phyloP scores from a whole-genome alignment of 306 rosid species.

The Senna siamea region DNA sequence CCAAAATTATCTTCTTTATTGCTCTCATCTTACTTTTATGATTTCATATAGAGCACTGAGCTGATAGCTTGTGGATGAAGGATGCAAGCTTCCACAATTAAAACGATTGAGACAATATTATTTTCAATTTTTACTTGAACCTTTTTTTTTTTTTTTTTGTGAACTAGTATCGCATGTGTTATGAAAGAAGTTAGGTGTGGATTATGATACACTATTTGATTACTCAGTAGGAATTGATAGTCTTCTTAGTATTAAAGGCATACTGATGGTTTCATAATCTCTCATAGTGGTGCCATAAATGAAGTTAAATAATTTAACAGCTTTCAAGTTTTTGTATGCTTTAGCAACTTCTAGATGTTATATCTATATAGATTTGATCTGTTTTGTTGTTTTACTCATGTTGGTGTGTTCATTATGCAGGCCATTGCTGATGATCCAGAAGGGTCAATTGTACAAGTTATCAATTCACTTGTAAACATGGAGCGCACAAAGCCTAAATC shows the following conservation, averaged over 20 bases:
- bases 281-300: background rate
- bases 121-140: constrained; percentile 8
- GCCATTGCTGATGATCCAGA: constrained; percentile 76
- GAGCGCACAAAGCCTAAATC: constrained; percentile 80
- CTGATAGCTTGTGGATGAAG: constrained; percentile 2
- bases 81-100: background rate
- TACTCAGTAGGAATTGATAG: background rate
- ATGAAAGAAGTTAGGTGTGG: too few species aligned
- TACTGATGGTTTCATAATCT: constrained; percentile 4
- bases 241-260: constrained; percentile 1
- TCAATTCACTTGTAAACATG: constrained; percentile 72
- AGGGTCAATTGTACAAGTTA: constrained; percentile 58
- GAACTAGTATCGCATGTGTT: too few species aligned
- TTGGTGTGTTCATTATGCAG: constrained; percentile 45
- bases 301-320: background rate
- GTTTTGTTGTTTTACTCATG: constrained; percentile 14
- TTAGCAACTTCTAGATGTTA: constrained; percentile 14
- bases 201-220: too few species aligned
- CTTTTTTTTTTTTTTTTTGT: too few species aligned
- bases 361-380: constrained; percentile 1
- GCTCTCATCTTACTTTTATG: constrained; percentile 8
- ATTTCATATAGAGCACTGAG: constrained; percentile 9
- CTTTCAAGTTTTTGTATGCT: constrained; percentile 15
- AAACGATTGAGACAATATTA: background rate
- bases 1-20: constrained; percentile 21